phyloP scores from a whole-genome alignment of 2,329 filamentous ascomycete genomes.

The Phialocephala subalpina region DNA sequence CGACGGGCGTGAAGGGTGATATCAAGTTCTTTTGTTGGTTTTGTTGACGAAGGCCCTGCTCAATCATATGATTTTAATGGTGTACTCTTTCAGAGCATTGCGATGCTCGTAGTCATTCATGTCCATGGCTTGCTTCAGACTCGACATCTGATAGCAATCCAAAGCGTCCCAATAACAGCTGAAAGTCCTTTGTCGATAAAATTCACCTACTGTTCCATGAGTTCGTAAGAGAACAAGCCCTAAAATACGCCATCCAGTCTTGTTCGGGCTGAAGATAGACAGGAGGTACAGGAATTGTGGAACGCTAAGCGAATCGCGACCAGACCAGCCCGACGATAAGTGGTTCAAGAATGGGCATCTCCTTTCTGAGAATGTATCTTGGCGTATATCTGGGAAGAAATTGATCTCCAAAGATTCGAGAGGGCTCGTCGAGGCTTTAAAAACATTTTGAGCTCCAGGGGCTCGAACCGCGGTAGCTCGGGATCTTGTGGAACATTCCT shows the following conservation, averaged over 20 bases:
- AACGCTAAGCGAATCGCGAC: neutral
- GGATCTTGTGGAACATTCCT: neutral
- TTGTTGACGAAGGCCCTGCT: neutral
- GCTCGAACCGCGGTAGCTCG: neutral
- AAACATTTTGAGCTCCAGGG: neutral
- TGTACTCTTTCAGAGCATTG: neutral
- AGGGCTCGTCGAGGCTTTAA: neutral
- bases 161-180: neutral
- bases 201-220: neutral
- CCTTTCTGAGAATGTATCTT: neutral
- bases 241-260: no score
- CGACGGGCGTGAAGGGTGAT: neutral
- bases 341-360: neutral
- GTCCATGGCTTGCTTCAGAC: neutral
- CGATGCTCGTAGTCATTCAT: neutral
- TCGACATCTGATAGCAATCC: neutral
- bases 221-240: neutral
- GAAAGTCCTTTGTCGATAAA: neutral
- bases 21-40: no score
- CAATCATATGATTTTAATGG: neutral
- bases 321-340: neutral
- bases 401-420: neutral
- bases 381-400: neutral
- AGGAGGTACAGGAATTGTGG: neutral
- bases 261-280: neutral